Evolutionary conservation across 2,329 filamentous ascomycete species (phyloP).

Genomic region (Coleophoma crateriformis): DNA sequence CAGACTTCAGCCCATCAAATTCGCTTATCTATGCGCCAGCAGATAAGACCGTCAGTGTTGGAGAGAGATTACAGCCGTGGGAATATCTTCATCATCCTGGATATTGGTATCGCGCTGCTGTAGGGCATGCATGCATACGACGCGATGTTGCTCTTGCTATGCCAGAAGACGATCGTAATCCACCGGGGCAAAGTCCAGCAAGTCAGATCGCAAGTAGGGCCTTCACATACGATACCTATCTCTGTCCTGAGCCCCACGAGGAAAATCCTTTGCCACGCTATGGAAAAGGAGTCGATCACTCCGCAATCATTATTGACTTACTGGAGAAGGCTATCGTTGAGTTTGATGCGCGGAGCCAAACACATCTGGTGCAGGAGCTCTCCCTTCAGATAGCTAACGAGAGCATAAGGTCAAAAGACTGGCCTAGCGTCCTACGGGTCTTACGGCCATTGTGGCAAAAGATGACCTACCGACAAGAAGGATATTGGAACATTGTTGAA

Average conservation of each 20-base stretch:
- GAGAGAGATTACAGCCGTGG: slow-evolving; percentile 56
- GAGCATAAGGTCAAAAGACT: slow-evolving; percentile 41
- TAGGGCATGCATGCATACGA: slow-evolving; percentile 49
- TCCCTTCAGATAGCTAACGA: slow-evolving; percentile 51
- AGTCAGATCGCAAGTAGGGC: slow-evolving; percentile 42
- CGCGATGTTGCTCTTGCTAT: slow-evolving; percentile 49
- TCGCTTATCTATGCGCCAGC: slow-evolving; percentile 44
- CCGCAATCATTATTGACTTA: slow-evolving; percentile 46
- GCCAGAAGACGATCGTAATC: slow-evolving; percentile 51
- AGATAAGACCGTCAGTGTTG: slow-evolving; percentile 49
- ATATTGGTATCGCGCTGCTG: slow-evolving; percentile 60
- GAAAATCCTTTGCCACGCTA: slow-evolving; percentile 47
- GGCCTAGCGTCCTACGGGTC: slow-evolving; percentile 47
- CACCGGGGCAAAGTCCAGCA: slow-evolving; percentile 41
- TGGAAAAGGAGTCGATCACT: slow-evolving; percentile 44
- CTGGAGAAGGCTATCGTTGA: slow-evolving; percentile 46
- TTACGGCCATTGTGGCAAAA: slow-evolving; percentile 53
- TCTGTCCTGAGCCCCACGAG: slow-evolving; percentile 58
- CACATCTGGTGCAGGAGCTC: slow-evolving; percentile 48
- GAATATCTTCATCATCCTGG: slow-evolving; percentile 60
- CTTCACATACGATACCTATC: slow-evolving; percentile 59
- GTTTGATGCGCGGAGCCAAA: slow-evolving; percentile 48
- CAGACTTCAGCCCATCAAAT: slow-evolving; percentile 40
- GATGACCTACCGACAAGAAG: slow-evolving; percentile 49
- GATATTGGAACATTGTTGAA: slow-evolving; percentile 55